Evolutionary conservation across 306 rosid genomes (phyloP), one percentile per base, ranked within the genome.

Genomic region (Hippophae gyantsensis): DNA sequence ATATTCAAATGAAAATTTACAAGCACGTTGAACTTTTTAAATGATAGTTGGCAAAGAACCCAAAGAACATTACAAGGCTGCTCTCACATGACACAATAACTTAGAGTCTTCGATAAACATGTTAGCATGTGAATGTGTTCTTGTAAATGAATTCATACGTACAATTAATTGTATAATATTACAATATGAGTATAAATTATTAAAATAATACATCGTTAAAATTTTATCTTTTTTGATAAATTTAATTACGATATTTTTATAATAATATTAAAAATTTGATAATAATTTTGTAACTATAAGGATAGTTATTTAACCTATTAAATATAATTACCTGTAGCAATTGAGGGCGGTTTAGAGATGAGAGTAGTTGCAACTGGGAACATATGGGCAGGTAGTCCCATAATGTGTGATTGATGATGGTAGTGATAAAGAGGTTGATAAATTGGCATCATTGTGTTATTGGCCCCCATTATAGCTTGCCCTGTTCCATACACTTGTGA

Each of bases 361-460:
- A 82, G 64, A 2, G 5, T 32, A 53, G 79, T 27, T 3, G 87
- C 69, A 51, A 80, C 83, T 3, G 81, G 79, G 66, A 61, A 82
- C 56, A 82, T 42, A 56, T 81, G 90, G 5, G 89, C 78, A 9
- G 96, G 82, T 18, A 75, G 67, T 38, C 87, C 94, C 90, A 82
- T 69, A 6, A 86, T 76, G 47, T 82, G 86, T 10, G 86, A 67
- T 76, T 75, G 87, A 63, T 82, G 90, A 69, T 62, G 78, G 47
- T 78, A 89, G 65, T 81, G 85, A 32, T 32, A 32, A 32, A 32
- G 38, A 32, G 38, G 38, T 3, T 87, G 96, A 79, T 84, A 85
- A 79, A 80, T 73, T 2, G 94, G 88, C 89, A 89, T 85, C 90
- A 79, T 1, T 56, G 93, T 66, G 74, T 80, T 32, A 32, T 32